A percentile compares a stretch with the other conserved stretches of the same genome.
phyloP scores from a whole-genome alignment of 225 moss, liverwort and hornwort species.

The Rhytidiadelphus loreus region DNA sequence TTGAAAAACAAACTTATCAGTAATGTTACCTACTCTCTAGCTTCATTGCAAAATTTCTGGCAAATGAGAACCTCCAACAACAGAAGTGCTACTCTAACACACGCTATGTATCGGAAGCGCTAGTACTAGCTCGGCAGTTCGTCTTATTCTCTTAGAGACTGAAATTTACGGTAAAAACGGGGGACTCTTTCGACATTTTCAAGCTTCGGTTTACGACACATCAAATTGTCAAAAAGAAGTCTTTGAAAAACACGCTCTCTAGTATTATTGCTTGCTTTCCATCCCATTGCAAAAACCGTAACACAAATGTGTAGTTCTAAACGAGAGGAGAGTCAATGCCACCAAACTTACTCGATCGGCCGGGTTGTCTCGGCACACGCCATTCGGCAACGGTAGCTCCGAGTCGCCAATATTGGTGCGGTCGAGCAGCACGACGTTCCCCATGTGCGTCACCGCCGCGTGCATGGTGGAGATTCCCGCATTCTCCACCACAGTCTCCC shows the following conservation, averaged over 20 bases:
- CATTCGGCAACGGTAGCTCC: conserved; percentile 13
- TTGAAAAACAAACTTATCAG: background rate
- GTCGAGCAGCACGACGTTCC: conserved; percentile 41
- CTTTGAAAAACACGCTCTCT: too few species aligned
- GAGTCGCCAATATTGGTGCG: conserved; percentile 39
- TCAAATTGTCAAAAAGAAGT: background rate
- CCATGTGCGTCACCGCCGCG: conserved; percentile 33
- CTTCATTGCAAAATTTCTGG: background rate
- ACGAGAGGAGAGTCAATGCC: background rate
- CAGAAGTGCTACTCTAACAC: background rate
- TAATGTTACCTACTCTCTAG: background rate
- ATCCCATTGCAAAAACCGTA: background rate
- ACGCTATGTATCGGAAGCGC: too few species aligned
- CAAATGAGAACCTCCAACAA: background rate
- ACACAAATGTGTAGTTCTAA: background rate
- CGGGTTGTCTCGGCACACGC: conserved; percentile 29
- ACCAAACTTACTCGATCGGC: conserved; percentile 11
- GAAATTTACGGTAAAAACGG: too few species aligned
- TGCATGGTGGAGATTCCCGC: conserved; percentile 50
- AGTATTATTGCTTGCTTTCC: background rate
- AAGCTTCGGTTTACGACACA: background rate
- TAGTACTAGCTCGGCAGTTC: too few species aligned
- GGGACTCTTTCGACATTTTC: background rate
- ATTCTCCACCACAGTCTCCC: conserved; percentile 37
- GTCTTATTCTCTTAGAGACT: background rate